These are phyloP conservation scores for Tuctoria greenei DNA, from an alignment of 176 grass and related monocot species.

Conservation along the genomic window DNA sequence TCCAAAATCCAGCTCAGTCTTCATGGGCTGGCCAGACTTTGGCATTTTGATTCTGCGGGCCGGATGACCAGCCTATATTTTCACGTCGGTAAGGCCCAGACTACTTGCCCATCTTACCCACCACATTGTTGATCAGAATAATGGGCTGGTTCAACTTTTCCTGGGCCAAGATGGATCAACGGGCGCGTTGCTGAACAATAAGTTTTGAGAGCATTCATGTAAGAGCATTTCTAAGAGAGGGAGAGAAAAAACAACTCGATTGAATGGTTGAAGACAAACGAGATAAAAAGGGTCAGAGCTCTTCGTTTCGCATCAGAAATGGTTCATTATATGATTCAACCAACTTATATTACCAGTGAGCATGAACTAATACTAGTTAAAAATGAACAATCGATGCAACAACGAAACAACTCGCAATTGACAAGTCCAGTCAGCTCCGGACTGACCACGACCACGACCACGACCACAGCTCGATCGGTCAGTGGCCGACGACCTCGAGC, in stretches of 20 bases:
- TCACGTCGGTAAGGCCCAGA: background rate
- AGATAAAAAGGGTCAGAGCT: no score
- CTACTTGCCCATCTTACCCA: background rate
- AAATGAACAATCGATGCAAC: slow-evolving; percentile 7
- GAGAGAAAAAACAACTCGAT: background rate
- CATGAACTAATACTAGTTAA: background rate
- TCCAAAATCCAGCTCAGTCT: no score
- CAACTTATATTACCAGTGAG: background rate
- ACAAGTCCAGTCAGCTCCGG: background rate
- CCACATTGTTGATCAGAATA: no score
- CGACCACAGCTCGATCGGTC: background rate
- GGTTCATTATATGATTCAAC: background rate
- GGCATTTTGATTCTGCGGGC: no score
- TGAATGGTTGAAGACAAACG: no score
- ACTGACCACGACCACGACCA: background rate
- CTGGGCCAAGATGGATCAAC: no score
- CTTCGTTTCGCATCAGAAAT: background rate
- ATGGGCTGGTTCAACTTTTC: background rate
- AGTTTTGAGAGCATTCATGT: no score
- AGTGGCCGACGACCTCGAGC: slow-evolving; percentile 63
- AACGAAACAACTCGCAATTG: background rate
- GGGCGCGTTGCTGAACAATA: no score
- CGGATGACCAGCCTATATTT: no score
- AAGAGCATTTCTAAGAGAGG: no score
- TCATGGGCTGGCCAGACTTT: no score